Base-by-base conservation (phyloP, 768 basidiomycete species). In the Amanita thiersii region DNA sequence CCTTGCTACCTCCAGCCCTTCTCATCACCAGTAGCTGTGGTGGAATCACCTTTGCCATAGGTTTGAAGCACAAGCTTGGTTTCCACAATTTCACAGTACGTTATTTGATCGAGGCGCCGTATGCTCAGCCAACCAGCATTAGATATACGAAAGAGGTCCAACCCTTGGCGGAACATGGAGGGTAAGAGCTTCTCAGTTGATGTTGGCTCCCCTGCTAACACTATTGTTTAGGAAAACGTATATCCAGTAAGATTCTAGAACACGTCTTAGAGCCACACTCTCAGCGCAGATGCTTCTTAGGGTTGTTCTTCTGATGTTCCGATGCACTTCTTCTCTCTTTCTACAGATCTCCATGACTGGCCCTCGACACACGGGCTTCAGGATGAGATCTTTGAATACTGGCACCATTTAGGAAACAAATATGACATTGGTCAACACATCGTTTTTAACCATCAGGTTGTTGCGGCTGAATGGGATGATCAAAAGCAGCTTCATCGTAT, bases 381-480 rank as follows among this genome's bases (percentile, higher is more conserved):
- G 44, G 59, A 62, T 5, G 61, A 71, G 41, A 65, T 72, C 39
- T 57, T 61, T 21, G 55, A 53, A 5, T 72, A 70, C 47, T 65
- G 63, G 62, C 47, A 57, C 10, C 30, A 44, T 5, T 53, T 72
- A 4, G 46, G 64, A 3, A 50, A 57, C 17, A 76, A 71, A 50
- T 65, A 76, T 47, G 47, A 54, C 9, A 51, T 79, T 4, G 57
- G 57, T 28, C 50, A 60, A 2, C 58, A 63, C 30, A 66, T 75
- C 42, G 40, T 51, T 3, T 72, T 73, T 58, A 60, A 70, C 47
- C 60, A 59, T 15, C 58, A 58, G 21, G 73, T 79, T 24, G 37
- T 65, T 28, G 61, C 58, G 3, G 72, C 66, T 0, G 54, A 56
- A 20, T 81, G 79, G 79, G 62, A 66, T 43, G 42, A 47, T 39